phyloP scores from a whole-genome alignment of 164 flowering plant species.

The Cinnamomum micranthum region DNA sequence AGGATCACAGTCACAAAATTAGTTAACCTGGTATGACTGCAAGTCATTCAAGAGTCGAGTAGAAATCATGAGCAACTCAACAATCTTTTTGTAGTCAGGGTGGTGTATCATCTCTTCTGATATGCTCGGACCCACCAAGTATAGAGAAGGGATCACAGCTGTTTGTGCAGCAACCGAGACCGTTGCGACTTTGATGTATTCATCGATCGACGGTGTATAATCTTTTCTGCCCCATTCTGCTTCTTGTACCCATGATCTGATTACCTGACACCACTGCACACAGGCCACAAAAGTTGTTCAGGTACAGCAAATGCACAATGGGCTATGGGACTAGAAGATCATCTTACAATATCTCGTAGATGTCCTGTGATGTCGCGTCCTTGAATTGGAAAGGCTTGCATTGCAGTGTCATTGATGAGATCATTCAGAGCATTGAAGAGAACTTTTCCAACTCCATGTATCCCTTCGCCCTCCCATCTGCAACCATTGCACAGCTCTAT shows the following conservation, averaged over 20 bases:
- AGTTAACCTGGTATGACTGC: not conserved
- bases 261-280: constrained; percentile 7
- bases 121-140: constrained; percentile 4
- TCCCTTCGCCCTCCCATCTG: constrained; percentile 6
- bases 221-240: constrained; percentile 2
- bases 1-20: not conserved
- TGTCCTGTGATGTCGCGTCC: constrained; percentile 2
- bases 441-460: not conserved
- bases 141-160: not conserved
- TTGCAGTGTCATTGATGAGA: not conserved
- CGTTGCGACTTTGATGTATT: not conserved
- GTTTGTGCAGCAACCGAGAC: not conserved
- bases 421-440: constrained; percentile 5
- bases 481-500: not conserved
- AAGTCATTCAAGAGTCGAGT: constrained; percentile 36
- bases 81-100: constrained; percentile 15
- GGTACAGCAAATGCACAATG: not conserved
- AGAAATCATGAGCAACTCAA: constrained; percentile 31
- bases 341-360: constrained; percentile 8
- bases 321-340: not conserved
- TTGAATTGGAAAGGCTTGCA: constrained; percentile 5
- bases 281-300: not conserved
- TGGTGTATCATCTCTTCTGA: constrained; percentile 4
- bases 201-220: not conserved
- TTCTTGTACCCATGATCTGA: constrained; percentile 8